Evolutionary conservation across 1,284 basidiomycete genomes (phyloP).

Genomic region (Ganoderma sinense): DNA sequence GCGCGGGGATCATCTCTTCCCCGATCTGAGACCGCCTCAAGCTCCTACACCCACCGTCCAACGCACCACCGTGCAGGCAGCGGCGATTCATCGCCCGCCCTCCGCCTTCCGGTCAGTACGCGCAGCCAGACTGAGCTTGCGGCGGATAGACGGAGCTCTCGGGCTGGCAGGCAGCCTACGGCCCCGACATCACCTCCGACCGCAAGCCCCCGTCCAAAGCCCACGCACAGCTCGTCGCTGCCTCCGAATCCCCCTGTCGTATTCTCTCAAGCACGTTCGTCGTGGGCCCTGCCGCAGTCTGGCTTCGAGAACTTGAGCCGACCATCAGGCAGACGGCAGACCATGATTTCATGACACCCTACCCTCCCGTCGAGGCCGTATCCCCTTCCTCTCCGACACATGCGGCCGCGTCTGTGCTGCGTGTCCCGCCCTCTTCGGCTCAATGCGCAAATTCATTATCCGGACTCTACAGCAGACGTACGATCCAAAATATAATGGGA

Average conservation of each 20-base stretch:
- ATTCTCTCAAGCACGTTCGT: conserved; percentile 28
- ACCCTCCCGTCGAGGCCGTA: background rate
- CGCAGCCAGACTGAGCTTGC: conserved; percentile 17
- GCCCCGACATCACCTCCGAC: conserved; percentile 7
- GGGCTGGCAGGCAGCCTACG: conserved; percentile 1
- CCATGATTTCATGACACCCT: conserved; percentile 32
- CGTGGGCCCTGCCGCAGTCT: conserved; percentile 29
- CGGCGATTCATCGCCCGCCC: conserved; percentile 21
- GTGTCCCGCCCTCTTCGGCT: background rate
- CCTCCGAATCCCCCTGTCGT: conserved; percentile 26
- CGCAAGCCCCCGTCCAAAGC: conserved; percentile 16
- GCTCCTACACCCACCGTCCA: conserved; percentile 9
- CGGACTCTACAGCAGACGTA: conserved; percentile 23
- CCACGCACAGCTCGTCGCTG: conserved; percentile 28
- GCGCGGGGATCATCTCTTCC: conserved; percentile 23
- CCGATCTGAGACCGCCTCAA: conserved; percentile 21
- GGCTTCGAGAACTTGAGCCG: conserved; percentile 36
- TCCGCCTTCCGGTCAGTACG: conserved; percentile 9
- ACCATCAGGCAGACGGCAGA: conserved; percentile 29
- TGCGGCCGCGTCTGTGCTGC: background rate
- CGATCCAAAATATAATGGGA: conserved; percentile 25
- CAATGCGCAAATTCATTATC: background rate
- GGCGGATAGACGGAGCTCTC: conserved; percentile 25
- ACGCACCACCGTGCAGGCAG: conserved; percentile 34
- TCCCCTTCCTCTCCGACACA: background rate